Evolutionary conservation across 148 eudicot genomes (phyloP).

Genomic region (Rhododendron simsii): DNA sequence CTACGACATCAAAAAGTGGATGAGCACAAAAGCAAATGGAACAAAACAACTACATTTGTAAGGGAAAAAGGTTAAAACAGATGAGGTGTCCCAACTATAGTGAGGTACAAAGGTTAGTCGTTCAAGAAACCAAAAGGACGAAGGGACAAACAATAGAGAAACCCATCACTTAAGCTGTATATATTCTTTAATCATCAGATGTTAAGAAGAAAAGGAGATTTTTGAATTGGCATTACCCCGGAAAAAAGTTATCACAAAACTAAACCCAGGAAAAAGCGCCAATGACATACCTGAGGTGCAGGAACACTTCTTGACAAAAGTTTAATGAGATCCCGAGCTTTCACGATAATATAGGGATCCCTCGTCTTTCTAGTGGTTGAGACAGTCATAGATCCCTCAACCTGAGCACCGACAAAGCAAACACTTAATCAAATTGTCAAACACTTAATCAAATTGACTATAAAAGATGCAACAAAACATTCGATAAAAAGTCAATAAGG

Average conservation of each 20-base stretch:
- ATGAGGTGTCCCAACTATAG: background rate
- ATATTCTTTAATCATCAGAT: background rate
- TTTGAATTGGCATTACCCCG: background rate
- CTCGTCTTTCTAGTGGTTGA: slow-evolving; percentile 83
- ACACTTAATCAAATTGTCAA: background rate
- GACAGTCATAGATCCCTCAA: slow-evolving; percentile 89
- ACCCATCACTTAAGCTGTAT: background rate
- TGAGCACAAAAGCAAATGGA: background rate
- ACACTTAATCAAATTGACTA: background rate
- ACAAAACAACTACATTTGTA: background rate
- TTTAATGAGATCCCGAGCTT: slow-evolving; percentile 86
- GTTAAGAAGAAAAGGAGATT: background rate
- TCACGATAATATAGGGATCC: slow-evolving; percentile 82
- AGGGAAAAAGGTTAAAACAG: background rate
- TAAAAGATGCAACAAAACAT: background rate
- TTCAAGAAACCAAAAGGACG: background rate
- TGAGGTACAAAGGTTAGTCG: background rate
- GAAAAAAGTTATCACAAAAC: background rate
- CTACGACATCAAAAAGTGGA: slow-evolving; percentile 26
- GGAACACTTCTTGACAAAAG: slow-evolving; percentile 95
- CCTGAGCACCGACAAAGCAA: slow-evolving; percentile 36
- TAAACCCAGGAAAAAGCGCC: background rate
- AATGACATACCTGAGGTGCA: slow-evolving; percentile 69
- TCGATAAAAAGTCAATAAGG: background rate
- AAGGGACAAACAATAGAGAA: background rate